A percentile compares a stretch with the other conserved stretches of the same genome.
These are phyloP conservation scores for Hortaea werneckii DNA, from an alignment of 2,329 filamentous ascomycete species.

Conservation along the genomic window DNA sequence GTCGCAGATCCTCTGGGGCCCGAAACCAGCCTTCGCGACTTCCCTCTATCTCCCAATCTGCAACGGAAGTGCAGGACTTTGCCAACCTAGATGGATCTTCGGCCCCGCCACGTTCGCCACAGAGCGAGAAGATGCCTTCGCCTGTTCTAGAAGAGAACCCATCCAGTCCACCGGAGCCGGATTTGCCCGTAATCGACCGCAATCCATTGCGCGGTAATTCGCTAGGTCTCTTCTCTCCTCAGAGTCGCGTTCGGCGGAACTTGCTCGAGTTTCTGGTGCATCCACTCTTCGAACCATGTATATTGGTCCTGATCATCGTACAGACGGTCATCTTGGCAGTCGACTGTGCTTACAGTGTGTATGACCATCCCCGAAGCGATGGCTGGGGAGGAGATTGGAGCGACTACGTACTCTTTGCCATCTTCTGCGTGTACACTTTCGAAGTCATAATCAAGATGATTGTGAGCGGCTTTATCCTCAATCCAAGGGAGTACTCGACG, in stretches of 20 bases:
- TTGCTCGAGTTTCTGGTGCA: conserved; percentile 80
- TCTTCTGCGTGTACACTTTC: conserved; percentile 84
- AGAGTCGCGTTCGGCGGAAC: conserved; percentile 61
- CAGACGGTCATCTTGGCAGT: conserved; percentile 83
- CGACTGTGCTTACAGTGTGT: conserved; percentile 59
- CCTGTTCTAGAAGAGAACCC: conserved; percentile 17
- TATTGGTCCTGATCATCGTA: conserved; percentile 76
- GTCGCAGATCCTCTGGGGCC: conserved; percentile 44
- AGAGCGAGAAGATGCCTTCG: conserved; percentile 23
- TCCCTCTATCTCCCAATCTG: not conserved
- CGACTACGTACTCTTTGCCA: conserved; percentile 68
- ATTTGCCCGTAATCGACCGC: conserved; percentile 20
- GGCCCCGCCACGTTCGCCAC: conserved; percentile 14
- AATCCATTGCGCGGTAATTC: conserved; percentile 85
- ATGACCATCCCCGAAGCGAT: conserved; percentile 46
- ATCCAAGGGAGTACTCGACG: conserved; percentile 84
- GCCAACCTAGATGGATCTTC: conserved; percentile 13
- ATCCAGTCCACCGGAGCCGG: not conserved
- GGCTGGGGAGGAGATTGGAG: conserved; percentile 59
- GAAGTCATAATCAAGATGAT: conserved; percentile 76
- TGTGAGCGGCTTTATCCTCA: conserved; percentile 87
- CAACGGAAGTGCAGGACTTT: not conserved
- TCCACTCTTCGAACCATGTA: conserved; percentile 74
- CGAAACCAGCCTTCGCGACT: not conserved
- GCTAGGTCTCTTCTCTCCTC: conserved; percentile 70